Evolutionary conservation across 139 green algal genomes (phyloP).

Genomic region (Auxenochlorella protothecoides): DNA sequence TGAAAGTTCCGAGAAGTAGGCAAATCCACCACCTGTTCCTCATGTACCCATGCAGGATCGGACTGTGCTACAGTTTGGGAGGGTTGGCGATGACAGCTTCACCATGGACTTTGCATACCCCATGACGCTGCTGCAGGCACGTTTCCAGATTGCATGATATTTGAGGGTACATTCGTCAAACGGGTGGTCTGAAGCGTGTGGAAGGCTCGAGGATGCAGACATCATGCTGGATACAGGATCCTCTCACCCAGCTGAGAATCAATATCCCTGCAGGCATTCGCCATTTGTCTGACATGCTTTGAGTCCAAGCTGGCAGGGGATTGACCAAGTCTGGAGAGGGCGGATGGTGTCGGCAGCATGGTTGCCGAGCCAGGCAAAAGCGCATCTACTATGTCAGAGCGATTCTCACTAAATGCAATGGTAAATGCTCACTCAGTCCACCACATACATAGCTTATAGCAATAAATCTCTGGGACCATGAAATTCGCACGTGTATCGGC

Average conservation of each 20-base stretch:
- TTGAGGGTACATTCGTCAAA: not conserved
- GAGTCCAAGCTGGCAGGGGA: slow-evolving; percentile 80
- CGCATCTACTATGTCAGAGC: no score
- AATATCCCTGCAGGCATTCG: slow-evolving; percentile 71
- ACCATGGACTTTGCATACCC: slow-evolving; percentile 89
- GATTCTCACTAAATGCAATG: no score
- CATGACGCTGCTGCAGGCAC: slow-evolving; percentile 46
- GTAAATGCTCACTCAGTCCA: no score
- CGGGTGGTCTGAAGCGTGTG: not conserved
- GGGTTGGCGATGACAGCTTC: slow-evolving; percentile 76
- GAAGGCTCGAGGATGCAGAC: no score
- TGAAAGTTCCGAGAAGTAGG: no score
- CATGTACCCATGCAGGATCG: slow-evolving; percentile 31
- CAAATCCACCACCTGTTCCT: not conserved
- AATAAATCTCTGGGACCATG: no score
- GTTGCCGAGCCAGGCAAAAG: no score
- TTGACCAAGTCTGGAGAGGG: slow-evolving; percentile 1
- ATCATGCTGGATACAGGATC: no score
- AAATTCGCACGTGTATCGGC: no score
- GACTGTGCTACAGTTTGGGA: slow-evolving; percentile 87
- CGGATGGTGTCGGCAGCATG: no score
- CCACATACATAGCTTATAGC: no score
- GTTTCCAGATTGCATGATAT: not conserved
- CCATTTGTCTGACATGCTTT: slow-evolving; percentile 83
- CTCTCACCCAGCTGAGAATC: not conserved